A percentile compares a stretch with the other conserved stretches of the same genome.
Evolutionary conservation across 1,284 basidiomycete genomes (phyloP).

Genomic region (Ganoderma boninense): DNA sequence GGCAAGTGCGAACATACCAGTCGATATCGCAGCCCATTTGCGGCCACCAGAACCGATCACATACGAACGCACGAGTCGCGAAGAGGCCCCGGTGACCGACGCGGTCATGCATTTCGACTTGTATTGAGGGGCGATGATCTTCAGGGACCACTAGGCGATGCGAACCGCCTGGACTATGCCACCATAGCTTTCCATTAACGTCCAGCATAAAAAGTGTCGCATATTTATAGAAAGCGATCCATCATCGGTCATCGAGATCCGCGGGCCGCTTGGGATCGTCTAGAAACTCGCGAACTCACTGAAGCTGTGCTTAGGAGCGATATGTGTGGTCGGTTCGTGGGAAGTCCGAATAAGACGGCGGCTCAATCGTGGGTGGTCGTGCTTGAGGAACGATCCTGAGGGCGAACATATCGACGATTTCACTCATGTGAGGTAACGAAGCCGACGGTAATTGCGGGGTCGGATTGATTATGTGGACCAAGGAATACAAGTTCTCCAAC

Average conservation of each 20-base stretch:
- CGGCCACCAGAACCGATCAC: too few species aligned
- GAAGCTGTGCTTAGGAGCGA: neutral
- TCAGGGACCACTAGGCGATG: too few species aligned
- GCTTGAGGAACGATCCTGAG: neutral
- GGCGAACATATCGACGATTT: neutral
- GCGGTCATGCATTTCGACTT: neutral
- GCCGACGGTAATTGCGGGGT: too few species aligned
- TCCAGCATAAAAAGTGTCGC: neutral
- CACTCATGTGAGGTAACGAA: too few species aligned
- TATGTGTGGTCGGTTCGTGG: neutral
- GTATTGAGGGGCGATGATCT: neutral
- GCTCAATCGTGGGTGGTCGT: neutral
- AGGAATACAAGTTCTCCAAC: neutral
- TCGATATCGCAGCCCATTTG: too few species aligned
- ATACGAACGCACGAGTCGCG: too few species aligned
- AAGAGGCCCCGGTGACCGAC: neutral
- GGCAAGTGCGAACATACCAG: too few species aligned
- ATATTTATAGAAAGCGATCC: neutral
- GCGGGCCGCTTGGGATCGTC: neutral
- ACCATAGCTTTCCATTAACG: too few species aligned
- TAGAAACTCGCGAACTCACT: neutral
- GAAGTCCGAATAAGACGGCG: neutral
- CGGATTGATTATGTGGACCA: too few species aligned
- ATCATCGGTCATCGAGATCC: neutral
- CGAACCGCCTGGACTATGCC: too few species aligned